Conservation (phyloP, 108 stramenopile species). For the Cylindrotheca closterium region DNA sequence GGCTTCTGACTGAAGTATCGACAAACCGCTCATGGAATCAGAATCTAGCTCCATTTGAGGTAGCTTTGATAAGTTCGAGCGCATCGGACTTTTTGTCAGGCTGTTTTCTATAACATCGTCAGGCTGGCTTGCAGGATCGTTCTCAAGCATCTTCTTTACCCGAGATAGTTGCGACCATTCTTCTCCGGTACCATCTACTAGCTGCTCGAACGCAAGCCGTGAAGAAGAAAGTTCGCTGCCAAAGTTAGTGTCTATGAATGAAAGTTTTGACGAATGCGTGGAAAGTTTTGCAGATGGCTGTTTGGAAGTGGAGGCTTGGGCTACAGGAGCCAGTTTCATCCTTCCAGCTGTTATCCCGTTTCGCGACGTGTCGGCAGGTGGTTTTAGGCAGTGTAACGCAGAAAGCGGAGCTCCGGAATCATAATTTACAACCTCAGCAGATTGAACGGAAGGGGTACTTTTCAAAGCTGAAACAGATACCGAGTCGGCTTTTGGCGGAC, state of each 20-base stretch:
- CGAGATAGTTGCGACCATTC: conserved; percentile 46
- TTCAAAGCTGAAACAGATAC: not conserved
- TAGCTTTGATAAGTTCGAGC: not conserved
- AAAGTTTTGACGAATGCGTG: not conserved
- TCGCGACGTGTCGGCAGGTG: not conserved
- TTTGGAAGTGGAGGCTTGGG: not conserved
- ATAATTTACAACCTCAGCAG: not conserved
- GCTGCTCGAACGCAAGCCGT: conserved; percentile 17
- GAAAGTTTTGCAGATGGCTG: not conserved
- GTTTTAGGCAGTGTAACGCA: too few species aligned
- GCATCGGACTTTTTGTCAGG: conserved; percentile 17
- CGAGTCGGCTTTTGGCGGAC: not conserved
- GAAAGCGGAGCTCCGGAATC: too few species aligned
- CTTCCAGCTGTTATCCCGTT: not conserved
- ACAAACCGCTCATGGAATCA: conserved; percentile 14
- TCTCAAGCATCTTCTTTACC: conserved; percentile 40
- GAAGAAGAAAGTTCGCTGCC: conserved; percentile 10
- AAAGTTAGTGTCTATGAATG: not conserved
- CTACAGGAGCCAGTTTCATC: not conserved
- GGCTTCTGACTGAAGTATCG: conserved; percentile 20
- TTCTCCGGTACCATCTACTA: conserved; percentile 26
- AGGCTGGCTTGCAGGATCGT: conserved; percentile 28
- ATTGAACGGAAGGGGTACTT: not conserved
- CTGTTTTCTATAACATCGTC: conserved; percentile 25
- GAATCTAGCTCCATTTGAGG: conserved; percentile 8